A percentile compares a stretch with the other conserved stretches of the same genome.
These are phyloP conservation scores for Bipolaris victoriae DNA, from an alignment of 2,329 filamentous ascomycete genomes.

Conservation along the genomic window DNA sequence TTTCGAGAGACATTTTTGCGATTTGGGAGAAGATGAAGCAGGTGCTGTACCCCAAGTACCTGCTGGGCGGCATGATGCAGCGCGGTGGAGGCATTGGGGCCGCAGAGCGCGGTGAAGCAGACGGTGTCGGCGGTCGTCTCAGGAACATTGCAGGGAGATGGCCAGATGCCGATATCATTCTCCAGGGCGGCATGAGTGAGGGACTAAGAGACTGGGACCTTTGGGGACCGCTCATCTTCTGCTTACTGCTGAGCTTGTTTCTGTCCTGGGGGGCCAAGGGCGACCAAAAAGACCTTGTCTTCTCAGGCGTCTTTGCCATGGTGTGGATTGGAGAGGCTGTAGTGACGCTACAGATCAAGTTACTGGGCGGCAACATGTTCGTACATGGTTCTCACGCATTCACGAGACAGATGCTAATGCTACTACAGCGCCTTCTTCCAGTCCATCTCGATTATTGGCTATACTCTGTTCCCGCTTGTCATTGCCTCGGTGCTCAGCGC, in stretches of 20 bases:
- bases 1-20: constrained; percentile 86
- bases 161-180: constrained; percentile 70
- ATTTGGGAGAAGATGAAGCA: constrained; percentile 99
- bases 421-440: constrained; percentile 89
- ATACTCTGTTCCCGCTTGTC: constrained; percentile 95
- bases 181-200: constrained; percentile 79
- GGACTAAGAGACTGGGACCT: constrained; percentile 96
- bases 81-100: constrained; percentile 63
- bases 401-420: constrained; percentile 35
- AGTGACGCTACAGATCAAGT: constrained; percentile 96
- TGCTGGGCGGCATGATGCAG: constrained; percentile 72
- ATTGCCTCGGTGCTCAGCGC: constrained; percentile 90
- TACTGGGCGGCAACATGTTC: constrained; percentile 95
- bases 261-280: constrained; percentile 80
- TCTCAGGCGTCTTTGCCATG: constrained; percentile 94
- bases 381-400: constrained; percentile 48
- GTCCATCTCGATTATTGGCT: constrained; percentile 96
- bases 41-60: constrained; percentile 93
- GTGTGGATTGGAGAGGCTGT: constrained; percentile 97
- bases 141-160: constrained; percentile 66
- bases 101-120: constrained; percentile 62
- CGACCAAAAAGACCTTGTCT: constrained; percentile 85
- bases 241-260: constrained; percentile 83
- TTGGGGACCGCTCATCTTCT: constrained; percentile 96
- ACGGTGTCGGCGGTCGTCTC: constrained; percentile 53